phyloP scores from a whole-genome alignment of 2,329 filamentous ascomycete genomes.

The Ceratocystis cubensis region DNA sequence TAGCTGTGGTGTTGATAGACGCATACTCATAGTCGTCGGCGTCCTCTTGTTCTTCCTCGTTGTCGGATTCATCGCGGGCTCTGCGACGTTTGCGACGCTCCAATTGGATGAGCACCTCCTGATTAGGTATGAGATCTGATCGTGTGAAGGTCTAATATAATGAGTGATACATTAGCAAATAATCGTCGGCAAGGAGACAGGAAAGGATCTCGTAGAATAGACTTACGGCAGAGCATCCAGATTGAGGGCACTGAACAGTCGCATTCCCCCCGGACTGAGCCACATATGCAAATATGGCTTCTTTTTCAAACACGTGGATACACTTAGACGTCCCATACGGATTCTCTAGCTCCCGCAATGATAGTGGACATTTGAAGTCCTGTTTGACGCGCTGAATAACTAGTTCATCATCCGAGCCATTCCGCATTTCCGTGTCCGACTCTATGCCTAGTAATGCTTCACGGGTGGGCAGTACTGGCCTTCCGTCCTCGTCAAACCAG shows the following conservation, averaged over 20 bases:
- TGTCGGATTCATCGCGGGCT: constrained; percentile 12
- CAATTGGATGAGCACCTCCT: constrained; percentile 15
- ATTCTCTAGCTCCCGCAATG: constrained; percentile 49
- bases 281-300: constrained; percentile 46
- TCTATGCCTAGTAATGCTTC: constrained; percentile 25
- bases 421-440: constrained; percentile 35
- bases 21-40: constrained; percentile 13
- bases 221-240: constrained; percentile 42
- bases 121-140: constrained; percentile 4
- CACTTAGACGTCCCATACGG: constrained; percentile 56
- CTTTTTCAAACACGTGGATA: constrained; percentile 60
- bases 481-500: constrained; percentile 41
- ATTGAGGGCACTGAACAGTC: constrained; percentile 14
- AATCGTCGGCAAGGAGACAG: neutral
- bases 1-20: constrained; percentile 12
- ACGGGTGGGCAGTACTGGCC: constrained; percentile 28
- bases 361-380: constrained; percentile 58
- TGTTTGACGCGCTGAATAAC: constrained; percentile 50
- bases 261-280: constrained; percentile 39
- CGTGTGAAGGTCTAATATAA: neutral
- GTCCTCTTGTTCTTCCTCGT: constrained; percentile 15
- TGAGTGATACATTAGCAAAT: neutral
- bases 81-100: constrained; percentile 12
- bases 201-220: neutral
- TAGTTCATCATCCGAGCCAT: constrained; percentile 55